These are phyloP conservation scores for Microglena sp. DNA, from an alignment of 139 green algal species.

Conservation along the genomic window DNA sequence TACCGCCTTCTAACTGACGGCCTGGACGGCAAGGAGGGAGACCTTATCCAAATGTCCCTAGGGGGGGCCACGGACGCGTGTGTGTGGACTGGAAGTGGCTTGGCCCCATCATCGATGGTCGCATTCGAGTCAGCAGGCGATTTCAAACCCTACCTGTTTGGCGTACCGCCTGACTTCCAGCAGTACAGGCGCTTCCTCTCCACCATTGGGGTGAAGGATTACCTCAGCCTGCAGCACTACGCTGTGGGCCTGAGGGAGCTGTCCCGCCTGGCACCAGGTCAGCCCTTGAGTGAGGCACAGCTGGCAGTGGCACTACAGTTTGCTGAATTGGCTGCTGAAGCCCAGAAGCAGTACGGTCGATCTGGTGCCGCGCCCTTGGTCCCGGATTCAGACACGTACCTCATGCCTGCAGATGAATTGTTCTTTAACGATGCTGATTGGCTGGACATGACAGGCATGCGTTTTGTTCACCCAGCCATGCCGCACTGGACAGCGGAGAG, in stretches of 20 bases:
- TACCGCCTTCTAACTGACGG: constrained; percentile 3
- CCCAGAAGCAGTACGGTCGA: background rate
- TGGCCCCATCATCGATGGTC: background rate
- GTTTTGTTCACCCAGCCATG: constrained; percentile 42
- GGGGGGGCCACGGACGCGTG: constrained; percentile 10
- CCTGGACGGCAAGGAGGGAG: constrained; percentile 11
- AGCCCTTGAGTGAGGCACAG: constrained; percentile 3
- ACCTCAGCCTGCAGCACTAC: constrained; percentile 21
- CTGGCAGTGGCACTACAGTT: constrained; percentile 23
- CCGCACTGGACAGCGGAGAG: constrained; percentile 33
- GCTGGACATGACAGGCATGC: constrained; percentile 27
- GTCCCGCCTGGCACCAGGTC: constrained; percentile 11
- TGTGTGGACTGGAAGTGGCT: constrained; percentile 12
- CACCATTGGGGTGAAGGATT: constrained; percentile 16
- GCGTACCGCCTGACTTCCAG: constrained; percentile 21
- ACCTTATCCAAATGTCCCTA: constrained; percentile 21
- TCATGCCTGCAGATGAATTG: constrained; percentile 19
- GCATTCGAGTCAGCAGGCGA: constrained; percentile 15
- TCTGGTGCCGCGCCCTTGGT: background rate
- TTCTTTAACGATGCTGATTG: constrained; percentile 59
- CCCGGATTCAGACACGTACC: background rate
- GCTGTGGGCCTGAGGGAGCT: constrained; percentile 18
- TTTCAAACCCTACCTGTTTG: constrained; percentile 37
- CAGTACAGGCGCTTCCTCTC: constrained; percentile 9
- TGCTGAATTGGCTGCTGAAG: constrained; percentile 22